Conservation (phyloP, 768 basidiomycete species). For the Boletus rubescentipes region DNA sequence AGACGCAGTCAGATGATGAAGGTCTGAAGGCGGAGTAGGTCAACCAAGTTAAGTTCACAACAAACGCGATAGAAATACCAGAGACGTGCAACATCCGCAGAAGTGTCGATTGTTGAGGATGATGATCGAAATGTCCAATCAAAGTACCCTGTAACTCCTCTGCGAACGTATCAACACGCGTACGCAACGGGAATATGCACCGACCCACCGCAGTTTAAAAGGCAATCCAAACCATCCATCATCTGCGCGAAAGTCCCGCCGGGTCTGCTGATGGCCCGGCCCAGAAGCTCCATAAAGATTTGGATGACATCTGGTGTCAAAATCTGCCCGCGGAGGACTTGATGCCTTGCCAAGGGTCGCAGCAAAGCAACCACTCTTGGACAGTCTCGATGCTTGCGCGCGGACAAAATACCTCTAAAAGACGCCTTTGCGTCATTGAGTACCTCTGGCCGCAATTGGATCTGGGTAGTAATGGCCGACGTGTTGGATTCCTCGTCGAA, state of each 20-base stretch:
- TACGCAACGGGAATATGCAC: neutral
- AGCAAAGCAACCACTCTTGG: slow-evolving; percentile 14
- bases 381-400: slow-evolving; percentile 10
- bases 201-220: slow-evolving; percentile 11
- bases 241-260: slow-evolving; percentile 4
- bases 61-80: neutral
- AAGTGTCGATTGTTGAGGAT: neutral
- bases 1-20: neutral
- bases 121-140: too few relatives aligned
- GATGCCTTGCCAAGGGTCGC: slow-evolving; percentile 10
- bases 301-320: neutral
- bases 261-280: neutral
- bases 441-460: neutral
- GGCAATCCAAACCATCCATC: slow-evolving; percentile 14
- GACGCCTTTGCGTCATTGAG: slow-evolving; percentile 2
- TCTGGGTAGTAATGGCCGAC: neutral
- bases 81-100: neutral
- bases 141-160: neutral
- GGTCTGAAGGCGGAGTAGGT: neutral
- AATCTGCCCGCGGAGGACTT: neutral
- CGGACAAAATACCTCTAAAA: neutral
- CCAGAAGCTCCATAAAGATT: neutral
- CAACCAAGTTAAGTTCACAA: neutral
- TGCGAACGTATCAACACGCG: neutral
- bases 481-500: neutral